These are phyloP conservation scores for Cladophialophora yegresii DNA, from an alignment of 2,329 filamentous ascomycete species.

Conservation along the genomic window DNA sequence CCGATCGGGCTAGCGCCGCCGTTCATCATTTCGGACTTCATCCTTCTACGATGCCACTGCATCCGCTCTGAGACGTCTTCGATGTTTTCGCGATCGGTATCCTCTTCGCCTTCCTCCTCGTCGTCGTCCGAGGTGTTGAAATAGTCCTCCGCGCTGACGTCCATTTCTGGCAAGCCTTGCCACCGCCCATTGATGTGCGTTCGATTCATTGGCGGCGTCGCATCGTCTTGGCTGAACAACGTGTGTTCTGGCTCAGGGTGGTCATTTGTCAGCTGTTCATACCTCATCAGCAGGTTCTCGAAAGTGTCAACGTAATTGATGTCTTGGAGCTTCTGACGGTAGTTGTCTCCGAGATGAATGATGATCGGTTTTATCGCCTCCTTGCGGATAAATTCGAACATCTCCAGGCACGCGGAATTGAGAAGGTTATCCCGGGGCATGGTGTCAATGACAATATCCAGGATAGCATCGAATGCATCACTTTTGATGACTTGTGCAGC, in stretches of 20 bases:
- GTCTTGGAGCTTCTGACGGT: constrained; percentile 71
- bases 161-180: constrained; percentile 76
- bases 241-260: constrained; percentile 64
- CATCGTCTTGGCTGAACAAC: constrained; percentile 72
- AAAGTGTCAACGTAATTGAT: constrained; percentile 88
- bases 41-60: constrained; percentile 32
- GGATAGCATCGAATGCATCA: constrained; percentile 73
- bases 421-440: constrained; percentile 91
- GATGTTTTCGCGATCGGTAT: constrained; percentile 29
- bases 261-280: constrained; percentile 71
- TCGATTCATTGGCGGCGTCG: constrained; percentile 49
- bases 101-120: constrained; percentile 62
- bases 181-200: constrained; percentile 61
- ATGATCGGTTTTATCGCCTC: constrained; percentile 80
- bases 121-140: constrained; percentile 89
- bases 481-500: constrained; percentile 79
- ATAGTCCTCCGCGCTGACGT: constrained; percentile 86
- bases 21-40: constrained; percentile 51
- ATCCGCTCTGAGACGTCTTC: constrained; percentile 30
- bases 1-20: constrained; percentile 61
- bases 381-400: constrained; percentile 87
- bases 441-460: constrained; percentile 79
- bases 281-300: constrained; percentile 70
- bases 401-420: constrained; percentile 88
- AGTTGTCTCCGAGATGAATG: constrained; percentile 79